Conservation (phyloP, 352 stramenopile genomes). For the Globisporangium parvum region DNA sequence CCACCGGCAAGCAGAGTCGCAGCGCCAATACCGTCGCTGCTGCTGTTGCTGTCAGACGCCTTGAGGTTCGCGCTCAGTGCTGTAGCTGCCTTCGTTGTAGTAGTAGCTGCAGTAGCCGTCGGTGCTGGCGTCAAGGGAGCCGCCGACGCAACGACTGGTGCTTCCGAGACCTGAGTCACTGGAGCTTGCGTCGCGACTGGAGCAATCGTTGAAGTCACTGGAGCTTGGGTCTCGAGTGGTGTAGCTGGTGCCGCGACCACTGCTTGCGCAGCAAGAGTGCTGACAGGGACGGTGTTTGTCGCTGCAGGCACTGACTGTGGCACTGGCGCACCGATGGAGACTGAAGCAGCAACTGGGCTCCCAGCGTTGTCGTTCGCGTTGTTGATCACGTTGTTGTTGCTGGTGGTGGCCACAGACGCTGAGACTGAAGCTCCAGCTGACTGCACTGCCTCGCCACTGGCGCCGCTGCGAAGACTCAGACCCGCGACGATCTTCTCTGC, state of each 20-base stretch:
- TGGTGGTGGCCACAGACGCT: background rate
- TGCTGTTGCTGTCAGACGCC: background rate
- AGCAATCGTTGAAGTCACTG: background rate
- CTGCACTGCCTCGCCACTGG: conserved; percentile 1
- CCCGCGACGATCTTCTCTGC: conserved; percentile 12
- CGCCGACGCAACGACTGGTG: too few relatives aligned
- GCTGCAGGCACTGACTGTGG: background rate
- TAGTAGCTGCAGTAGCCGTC: background rate
- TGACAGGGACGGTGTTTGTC: background rate
- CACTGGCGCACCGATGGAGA: background rate
- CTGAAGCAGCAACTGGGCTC: background rate
- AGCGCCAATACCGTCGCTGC: conserved; percentile 6
- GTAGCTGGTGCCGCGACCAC: background rate
- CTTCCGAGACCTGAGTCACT: too few relatives aligned
- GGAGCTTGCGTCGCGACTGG: background rate
- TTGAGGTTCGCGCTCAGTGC: conserved; percentile 6
- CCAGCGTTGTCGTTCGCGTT: background rate
- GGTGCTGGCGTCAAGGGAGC: background rate
- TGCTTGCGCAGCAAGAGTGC: background rate
- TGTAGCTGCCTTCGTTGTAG: background rate
- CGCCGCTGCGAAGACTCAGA: background rate
- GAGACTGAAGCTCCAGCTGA: too few relatives aligned
- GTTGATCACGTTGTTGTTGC: background rate
- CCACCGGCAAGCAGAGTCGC: conserved; percentile 14
- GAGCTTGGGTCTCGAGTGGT: background rate